Evolutionary conservation across 108 stramenopile species (phyloP), one percentile per base, ranked within the genome.

Genomic region (Fragilaria crotonensis): DNA sequence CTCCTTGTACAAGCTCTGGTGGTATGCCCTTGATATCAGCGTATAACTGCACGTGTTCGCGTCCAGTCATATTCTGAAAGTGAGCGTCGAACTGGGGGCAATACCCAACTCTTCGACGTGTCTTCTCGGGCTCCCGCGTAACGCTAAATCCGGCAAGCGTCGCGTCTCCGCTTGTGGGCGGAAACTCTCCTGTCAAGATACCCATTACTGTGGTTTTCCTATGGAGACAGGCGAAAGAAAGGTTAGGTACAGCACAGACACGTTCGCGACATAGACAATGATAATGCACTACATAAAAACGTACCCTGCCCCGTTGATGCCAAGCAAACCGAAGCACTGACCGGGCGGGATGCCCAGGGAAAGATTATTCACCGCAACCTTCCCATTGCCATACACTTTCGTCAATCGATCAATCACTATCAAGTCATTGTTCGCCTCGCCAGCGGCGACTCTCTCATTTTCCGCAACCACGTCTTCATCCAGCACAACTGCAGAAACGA

Each of bases 51-150:
- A 96, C 51, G 64, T 95, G 93, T 60, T 96, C 95, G 25, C 77
- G 52, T 19, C 83, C 89, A 48, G 92, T 95, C 73, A 96, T 86
- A 25, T 84, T 88, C 47, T 77, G 80, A 47, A 90, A 84, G 25
- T 93, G 79, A 0, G 94, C 92, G 60, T 96, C 95, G 7, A 93
- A 91, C 63, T 96, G 95, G 19, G 95, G 95, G 70, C 95, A 96
- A 36, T 86, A 94, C 30, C 93, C 93, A 45, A 94, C 74, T n/a
- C 48, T 23, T 4, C 52, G 58, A 32, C 72, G 59, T 1, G 72
- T 75, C 45, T 75, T 75, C 52, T 71, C 67, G 25, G 81, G 73
- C 48, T 88, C 70, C 3, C 45, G 59, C 50, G 85, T 90, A 7
- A 92, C 70, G 36, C 62, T 67, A 41, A 59, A 76, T 26, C 91